Percentiles rank a stretch among this genome's conserved stretches.
These are phyloP conservation scores for Deuterostichococcus epilithicus DNA, from an alignment of 139 green algal genomes.

Conservation along the genomic window DNA sequence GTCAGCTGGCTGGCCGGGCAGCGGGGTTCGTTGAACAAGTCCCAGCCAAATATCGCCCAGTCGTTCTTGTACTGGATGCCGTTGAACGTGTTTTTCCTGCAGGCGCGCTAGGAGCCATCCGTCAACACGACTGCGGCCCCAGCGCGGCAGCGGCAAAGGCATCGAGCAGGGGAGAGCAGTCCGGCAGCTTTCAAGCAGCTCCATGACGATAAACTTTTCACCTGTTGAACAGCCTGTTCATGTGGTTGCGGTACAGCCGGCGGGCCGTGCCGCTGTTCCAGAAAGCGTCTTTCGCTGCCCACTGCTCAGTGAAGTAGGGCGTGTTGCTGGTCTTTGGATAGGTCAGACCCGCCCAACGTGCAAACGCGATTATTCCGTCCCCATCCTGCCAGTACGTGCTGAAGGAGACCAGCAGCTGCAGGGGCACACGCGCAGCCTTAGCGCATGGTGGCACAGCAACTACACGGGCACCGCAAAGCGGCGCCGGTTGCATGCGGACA, in stretches of 20 bases:
- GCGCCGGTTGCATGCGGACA: no score
- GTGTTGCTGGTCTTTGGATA: background rate
- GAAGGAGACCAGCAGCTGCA: background rate
- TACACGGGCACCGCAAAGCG: no score
- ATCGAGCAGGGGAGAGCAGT: no score
- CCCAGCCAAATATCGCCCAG: background rate
- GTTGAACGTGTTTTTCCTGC: background rate
- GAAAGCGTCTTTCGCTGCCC: background rate
- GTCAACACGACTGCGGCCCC: no score
- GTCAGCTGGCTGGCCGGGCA: background rate
- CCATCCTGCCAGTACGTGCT: background rate
- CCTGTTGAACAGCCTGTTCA: background rate
- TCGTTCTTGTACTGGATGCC: background rate
- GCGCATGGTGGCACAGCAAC: no score
- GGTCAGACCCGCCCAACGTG: background rate
- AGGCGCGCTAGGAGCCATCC: no score
- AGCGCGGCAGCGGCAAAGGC: no score
- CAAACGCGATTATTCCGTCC: background rate
- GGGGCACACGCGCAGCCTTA: no score
- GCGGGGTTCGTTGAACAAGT: background rate
- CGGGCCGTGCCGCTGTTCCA: background rate
- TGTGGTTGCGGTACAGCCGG: background rate
- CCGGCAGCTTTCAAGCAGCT: no score
- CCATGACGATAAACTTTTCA: no score
- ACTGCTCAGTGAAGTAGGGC: background rate